Percentiles rank a stretch among this genome's conserved stretches.
phyloP scores from a whole-genome alignment of 228 moss, liverwort and hornwort species.

The Sphagnum fallax region DNA sequence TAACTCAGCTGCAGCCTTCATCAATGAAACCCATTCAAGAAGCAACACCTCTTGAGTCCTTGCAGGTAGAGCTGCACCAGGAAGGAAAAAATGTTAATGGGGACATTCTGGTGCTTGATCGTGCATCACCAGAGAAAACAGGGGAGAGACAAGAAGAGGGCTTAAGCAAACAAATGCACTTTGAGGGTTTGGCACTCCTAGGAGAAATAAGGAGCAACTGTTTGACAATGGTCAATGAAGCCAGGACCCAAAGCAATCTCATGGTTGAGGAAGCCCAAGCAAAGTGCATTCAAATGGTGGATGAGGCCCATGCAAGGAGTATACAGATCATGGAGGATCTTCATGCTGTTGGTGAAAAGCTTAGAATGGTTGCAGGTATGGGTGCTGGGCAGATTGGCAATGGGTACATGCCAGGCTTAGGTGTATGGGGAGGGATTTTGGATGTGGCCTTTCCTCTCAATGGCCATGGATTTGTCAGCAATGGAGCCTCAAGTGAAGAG shows the following conservation, averaged over 20 bases:
- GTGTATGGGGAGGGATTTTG: background rate
- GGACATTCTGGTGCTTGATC: no score
- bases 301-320: conserved; percentile 33
- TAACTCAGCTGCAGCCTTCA: no score
- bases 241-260: conserved; percentile 33
- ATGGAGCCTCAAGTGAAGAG: conserved; percentile 5
- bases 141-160: conserved; percentile 13
- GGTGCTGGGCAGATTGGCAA: conserved; percentile 17
- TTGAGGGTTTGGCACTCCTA: conserved; percentile 23
- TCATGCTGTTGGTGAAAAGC: conserved; percentile 23
- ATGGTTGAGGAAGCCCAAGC: conserved; percentile 39
- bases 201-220: conserved; percentile 40
- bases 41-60: no score
- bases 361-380: conserved; percentile 8
- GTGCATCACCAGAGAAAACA: no score
- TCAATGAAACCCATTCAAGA: no score
- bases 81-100: no score
- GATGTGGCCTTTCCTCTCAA: background rate
- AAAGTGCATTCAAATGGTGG: conserved; percentile 35
- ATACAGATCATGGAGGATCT: conserved; percentile 46
- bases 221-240: conserved; percentile 56
- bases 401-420: conserved; percentile 2
- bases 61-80: no score
- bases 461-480: background rate
- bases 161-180: no score